Evolutionary conservation across 768 basidiomycete genomes (phyloP), one percentile per base, ranked within the genome.

Genomic region (Tricholoma sp.): DNA sequence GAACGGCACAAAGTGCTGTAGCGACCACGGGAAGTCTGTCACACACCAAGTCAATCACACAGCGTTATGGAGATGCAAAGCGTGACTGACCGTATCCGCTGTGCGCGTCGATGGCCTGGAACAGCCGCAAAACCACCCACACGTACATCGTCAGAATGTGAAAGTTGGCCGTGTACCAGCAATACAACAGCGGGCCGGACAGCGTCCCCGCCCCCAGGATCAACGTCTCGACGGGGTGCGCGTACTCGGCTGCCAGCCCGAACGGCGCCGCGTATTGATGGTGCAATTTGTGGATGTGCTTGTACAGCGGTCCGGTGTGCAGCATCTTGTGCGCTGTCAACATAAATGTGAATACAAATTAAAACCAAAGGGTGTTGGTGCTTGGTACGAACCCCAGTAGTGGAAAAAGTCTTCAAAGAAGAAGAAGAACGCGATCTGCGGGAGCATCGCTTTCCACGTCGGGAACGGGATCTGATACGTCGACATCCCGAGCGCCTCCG

Each of bases 191-290:
- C 2, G 96, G 96, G 2, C 94, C 94, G 32, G 80, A 78, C 60
- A 99, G 85, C 3, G 96, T 97, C 33, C 96, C 97, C 15, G 85
- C 83, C 24, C 94, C 95, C 53, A 98, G 87, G 63, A 98, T 94
- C 69, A 97, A 84, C 53, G 96, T 91, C 71, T 99, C 97, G 10
- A 93, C 85, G 0, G 97, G 97, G 72, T 99, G 97, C 1, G 97
- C 95, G 68, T 98, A 98, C 71, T 99, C 96, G 2, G 97, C 96
- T 1, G 92, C 95, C 31, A 99, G 84, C 58, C 97, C 97, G 66
- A 98, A 97, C 0, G 97, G 97, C 15, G 96, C 96, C 8, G 89
- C 89, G 73, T 93, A 97, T 67, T 94, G 92, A 83, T 98, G 97
- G 71, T 99, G 97, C 34, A 98, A 79, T 74, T 97, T 96, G 82